A percentile compares a stretch with the other conserved stretches of the same genome.
These are phyloP conservation scores for Entrophospora sp. DNA, from an alignment of 192 early-diverging fungal genomes.

Conservation along the genomic window DNA sequence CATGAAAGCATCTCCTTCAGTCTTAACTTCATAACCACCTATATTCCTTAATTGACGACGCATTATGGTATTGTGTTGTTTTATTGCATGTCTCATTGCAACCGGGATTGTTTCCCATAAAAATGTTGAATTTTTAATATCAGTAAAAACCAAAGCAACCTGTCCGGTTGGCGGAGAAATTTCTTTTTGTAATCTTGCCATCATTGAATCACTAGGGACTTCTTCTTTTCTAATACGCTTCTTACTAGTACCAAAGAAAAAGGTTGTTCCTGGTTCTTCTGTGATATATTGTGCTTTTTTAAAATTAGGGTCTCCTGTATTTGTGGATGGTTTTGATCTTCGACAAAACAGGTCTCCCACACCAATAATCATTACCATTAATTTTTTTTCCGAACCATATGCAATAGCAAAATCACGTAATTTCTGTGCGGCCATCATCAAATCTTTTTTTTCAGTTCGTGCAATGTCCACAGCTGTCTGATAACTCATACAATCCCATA, in stretches of 20 bases:
- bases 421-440: conserved; percentile 69
- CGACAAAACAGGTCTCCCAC: conserved; percentile 76
- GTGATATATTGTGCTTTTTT: too few relatives aligned
- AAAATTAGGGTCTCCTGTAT: too few relatives aligned
- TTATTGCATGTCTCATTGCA: conserved; percentile 81
- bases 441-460: conserved; percentile 62
- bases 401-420: conserved; percentile 82
- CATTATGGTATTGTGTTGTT: conserved; percentile 78
- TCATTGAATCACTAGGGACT: conserved; percentile 44
- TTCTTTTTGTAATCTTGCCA: conserved; percentile 48
- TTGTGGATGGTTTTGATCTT: too few relatives aligned
- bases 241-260: conserved; percentile 20
- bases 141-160: conserved; percentile 84
- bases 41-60: conserved; percentile 67
- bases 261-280: conserved; percentile 19
- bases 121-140: conserved; percentile 88
- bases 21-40: conserved; percentile 93
- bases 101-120: conserved; percentile 81
- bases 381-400: conserved; percentile 63
- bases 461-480: conserved; percentile 82
- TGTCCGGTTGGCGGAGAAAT: conserved; percentile 75
- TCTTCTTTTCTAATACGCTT: conserved; percentile 34
- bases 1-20: conserved; percentile 93
- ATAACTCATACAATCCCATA: conserved; percentile 74
- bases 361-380: conserved; percentile 86